Base-by-base conservation (phyloP, 768 basidiomycete genomes). In the Mrakia hoshinonis region DNA sequence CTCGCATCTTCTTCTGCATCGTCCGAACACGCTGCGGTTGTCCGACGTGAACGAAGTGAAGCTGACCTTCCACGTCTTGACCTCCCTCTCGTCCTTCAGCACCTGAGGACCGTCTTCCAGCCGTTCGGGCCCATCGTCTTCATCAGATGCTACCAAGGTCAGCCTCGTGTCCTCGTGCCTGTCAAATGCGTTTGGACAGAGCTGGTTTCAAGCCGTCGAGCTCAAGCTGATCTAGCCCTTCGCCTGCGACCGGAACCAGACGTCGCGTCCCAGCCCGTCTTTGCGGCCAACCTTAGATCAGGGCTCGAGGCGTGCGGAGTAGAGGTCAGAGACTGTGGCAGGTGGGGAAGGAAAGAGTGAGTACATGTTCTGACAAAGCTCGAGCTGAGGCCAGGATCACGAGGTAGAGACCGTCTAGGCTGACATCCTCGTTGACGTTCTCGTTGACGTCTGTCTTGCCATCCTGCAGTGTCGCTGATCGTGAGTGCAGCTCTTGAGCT, bases 271-370 rank as follows among this genome's bases (percentile, higher is more conserved):
- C 69, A 70, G 26, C 43, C 49, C 5, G 49, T 62, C 38, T 70
- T 63, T 52, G 69, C 69, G 5, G 49, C 58, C 58, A 49, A 62
- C 49, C 69, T 70, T 34, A 49, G 69, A 26, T 51, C 69, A 11
- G 69, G 69, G 2, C 69, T 70, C 12, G 69, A 63, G 34, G 69
- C 69, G 20, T 61, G 47, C 36, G 68, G 68, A 3, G 68, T 69
- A 20, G 60, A 69, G 46, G 60, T 69, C 47, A 46, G 68, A 6
- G 68, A 69, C 36, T 69, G 68, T 39, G 68, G 68, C 9, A 47
- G 68, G 18, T 69, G 68, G 68, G 68, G 68, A 5, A 31, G 68
- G 12, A 69, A 69, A 48, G 68, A 60, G 60, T 62, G 47, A 22
- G 54, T 62, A n/a, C 22, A 6, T 15, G n/a, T n/a, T n/a, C n/a